Evolutionary conservation across 306 rosid genomes (phyloP).

Genomic region (Pterocarpus santalinus): DNA sequence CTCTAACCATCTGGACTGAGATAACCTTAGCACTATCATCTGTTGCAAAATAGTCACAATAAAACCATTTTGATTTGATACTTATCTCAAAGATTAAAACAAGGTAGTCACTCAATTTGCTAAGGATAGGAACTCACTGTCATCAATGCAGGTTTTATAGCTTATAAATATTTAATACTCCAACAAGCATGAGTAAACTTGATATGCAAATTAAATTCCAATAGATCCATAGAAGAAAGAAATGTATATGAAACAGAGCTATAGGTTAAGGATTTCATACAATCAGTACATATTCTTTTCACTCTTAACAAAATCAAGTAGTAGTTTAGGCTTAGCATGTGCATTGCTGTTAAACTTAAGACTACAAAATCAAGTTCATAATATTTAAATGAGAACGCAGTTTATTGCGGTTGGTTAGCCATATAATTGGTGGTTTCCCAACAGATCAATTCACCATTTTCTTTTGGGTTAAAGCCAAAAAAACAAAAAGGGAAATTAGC

Average conservation of each 20-base stretch:
- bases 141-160: background rate
- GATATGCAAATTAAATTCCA: constrained; percentile 25
- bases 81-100: background rate
- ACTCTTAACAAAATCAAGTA: constrained; percentile 14
- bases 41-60: constrained; percentile 20
- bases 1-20: background rate
- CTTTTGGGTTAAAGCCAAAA: too few species aligned
- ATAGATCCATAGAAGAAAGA: background rate
- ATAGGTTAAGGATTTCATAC: constrained; percentile 25
- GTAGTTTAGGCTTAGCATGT: background rate
- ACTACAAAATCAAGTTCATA: constrained; percentile 9
- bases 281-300: background rate
- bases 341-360: background rate
- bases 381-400: background rate
- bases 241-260: background rate
- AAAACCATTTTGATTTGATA: constrained; percentile 1
- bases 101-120: background rate
- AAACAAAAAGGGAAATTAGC: background rate
- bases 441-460: background rate
- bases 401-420: too few species aligned
- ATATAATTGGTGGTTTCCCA: background rate
- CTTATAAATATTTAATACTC: constrained; percentile 1
- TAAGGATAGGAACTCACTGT: background rate
- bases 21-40: constrained; percentile 12
- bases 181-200: background rate